These are phyloP conservation scores for Termitomyces sp. DNA, from an alignment of 768 basidiomycete genomes.

Conservation along the genomic window DNA sequence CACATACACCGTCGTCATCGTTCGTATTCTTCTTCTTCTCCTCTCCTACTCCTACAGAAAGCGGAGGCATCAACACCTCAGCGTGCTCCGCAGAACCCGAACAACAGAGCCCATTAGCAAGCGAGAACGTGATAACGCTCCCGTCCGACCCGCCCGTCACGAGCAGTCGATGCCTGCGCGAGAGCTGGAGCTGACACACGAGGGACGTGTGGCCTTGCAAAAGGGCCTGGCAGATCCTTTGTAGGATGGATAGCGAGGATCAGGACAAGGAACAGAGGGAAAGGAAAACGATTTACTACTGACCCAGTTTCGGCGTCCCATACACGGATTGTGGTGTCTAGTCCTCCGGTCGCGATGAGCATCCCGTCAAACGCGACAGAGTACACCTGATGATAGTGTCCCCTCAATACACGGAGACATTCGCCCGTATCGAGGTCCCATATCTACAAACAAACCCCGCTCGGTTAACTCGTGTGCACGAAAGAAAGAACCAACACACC, in stretches of 20 bases:
- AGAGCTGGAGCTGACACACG: constrained; percentile 86
- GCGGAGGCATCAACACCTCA: too few relatives aligned
- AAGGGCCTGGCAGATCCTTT: constrained; percentile 76
- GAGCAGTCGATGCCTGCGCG: constrained; percentile 47
- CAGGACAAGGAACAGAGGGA: not conserved
- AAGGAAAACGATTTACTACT: constrained; percentile 22
- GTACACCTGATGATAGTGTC: constrained; percentile 89
- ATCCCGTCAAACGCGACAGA: constrained; percentile 87
- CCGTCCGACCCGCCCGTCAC: constrained; percentile 90
- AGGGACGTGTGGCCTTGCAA: constrained; percentile 91
- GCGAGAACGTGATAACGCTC: constrained; percentile 35
- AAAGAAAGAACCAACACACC: constrained; percentile 40
- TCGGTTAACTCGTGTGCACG: too few relatives aligned
- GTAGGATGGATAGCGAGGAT: not conserved
- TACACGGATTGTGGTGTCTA: constrained; percentile 90
- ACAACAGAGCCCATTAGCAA: too few relatives aligned
- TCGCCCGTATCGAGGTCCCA: constrained; percentile 91
- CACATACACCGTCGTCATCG: too few relatives aligned
- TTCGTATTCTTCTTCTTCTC: too few relatives aligned
- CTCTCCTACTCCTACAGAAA: too few relatives aligned
- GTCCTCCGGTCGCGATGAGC: constrained; percentile 77
- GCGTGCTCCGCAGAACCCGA: too few relatives aligned
- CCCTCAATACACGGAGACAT: constrained; percentile 76
- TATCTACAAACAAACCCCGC: constrained; percentile 52
- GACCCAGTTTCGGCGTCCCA: constrained; percentile 90